These are phyloP conservation scores for Leccinum pachyderme DNA, from an alignment of 1,284 basidiomycete genomes.

Conservation along the genomic window DNA sequence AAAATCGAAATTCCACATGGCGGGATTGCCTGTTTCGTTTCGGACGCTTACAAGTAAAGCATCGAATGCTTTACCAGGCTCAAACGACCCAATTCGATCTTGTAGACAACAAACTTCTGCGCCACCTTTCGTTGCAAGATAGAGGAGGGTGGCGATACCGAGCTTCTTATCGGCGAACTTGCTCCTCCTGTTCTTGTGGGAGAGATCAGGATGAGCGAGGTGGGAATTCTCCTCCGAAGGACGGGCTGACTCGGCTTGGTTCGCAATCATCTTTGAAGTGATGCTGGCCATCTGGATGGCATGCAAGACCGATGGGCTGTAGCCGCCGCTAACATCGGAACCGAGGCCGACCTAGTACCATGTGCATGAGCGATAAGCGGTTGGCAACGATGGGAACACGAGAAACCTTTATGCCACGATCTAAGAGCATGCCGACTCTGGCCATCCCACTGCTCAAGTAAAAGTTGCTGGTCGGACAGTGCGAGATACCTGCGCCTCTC, in stretches of 20 bases:
- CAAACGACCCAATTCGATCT: slow-evolving; percentile 75
- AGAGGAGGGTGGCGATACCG: slow-evolving; percentile 74
- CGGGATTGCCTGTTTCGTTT: slow-evolving; percentile 54
- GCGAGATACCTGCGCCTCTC: slow-evolving; percentile 76
- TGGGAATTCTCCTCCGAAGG: slow-evolving; percentile 3
- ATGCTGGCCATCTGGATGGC: slow-evolving; percentile 81
- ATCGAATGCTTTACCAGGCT: slow-evolving; percentile 86
- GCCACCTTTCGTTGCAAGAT: slow-evolving; percentile 91
- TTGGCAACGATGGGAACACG: neutral
- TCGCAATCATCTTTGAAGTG: slow-evolving; percentile 73
- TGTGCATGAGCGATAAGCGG: slow-evolving; percentile 9
- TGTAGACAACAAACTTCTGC: slow-evolving; percentile 80
- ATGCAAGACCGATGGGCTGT: slow-evolving; percentile 80
- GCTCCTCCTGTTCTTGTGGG: slow-evolving; percentile 5
- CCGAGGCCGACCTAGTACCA: slow-evolving; percentile 79
- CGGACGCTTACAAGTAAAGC: slow-evolving; percentile 69
- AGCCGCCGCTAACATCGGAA: slow-evolving; percentile 91
- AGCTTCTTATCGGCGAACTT: slow-evolving; percentile 65
- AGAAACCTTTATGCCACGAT: slow-evolving; percentile 80
- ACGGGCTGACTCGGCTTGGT: slow-evolving; percentile 31
- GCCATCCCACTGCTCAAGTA: slow-evolving; percentile 86
- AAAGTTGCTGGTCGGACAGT: slow-evolving; percentile 94
- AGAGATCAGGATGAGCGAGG: neutral
- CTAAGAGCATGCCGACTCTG: slow-evolving; percentile 75
- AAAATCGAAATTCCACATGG: slow-evolving; percentile 52